Conservation (phyloP, 768 basidiomycete genomes). For the Phallus indusiatus region DNA sequence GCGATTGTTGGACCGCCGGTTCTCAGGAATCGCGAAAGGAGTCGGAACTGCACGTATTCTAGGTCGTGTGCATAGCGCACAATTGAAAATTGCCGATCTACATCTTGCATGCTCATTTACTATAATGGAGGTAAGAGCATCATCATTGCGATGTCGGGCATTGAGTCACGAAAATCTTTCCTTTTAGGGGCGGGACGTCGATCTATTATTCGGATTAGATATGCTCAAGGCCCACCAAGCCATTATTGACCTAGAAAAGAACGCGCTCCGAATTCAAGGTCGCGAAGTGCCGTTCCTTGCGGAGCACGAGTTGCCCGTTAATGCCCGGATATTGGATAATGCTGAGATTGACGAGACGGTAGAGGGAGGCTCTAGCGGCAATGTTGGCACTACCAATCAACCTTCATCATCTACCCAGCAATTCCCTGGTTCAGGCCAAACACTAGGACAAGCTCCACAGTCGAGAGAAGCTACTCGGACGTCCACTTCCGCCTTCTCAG, state of each 20-base stretch:
- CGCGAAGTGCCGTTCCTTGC: conserved; percentile 82
- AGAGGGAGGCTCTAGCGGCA: conserved; percentile 11
- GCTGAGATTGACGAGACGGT: conserved; percentile 21
- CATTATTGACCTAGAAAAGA: conserved; percentile 86
- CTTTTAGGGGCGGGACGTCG: conserved; percentile 77
- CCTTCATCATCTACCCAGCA: conserved; percentile 14
- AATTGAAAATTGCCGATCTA: conserved; percentile 79
- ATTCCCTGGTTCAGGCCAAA: conserved; percentile 66
- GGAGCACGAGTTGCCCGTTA: conserved; percentile 90
- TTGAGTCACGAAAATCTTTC: no score
- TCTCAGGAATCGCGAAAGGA: conserved; percentile 82
- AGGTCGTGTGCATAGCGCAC: conserved; percentile 88
- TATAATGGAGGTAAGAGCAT: conserved; percentile 96
- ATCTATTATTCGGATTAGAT: conserved; percentile 96
- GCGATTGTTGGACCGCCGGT: conserved; percentile 84
- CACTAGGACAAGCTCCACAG: conserved; percentile 34
- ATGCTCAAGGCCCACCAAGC: conserved; percentile 98
- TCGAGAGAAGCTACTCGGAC: conserved; percentile 18
- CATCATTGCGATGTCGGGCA: no score
- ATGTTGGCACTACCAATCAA: not conserved
- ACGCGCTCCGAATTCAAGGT: conserved; percentile 85
- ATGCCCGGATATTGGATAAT: conserved; percentile 42
- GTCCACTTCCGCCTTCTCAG: conserved; percentile 34
- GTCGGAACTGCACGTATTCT: conserved; percentile 93
- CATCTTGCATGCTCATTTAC: conserved; percentile 86